Percentiles rank a stretch among this genome's conserved stretches.
Conservation (phyloP, 306 rosid species). For the Vigna nakashimae region DNA sequence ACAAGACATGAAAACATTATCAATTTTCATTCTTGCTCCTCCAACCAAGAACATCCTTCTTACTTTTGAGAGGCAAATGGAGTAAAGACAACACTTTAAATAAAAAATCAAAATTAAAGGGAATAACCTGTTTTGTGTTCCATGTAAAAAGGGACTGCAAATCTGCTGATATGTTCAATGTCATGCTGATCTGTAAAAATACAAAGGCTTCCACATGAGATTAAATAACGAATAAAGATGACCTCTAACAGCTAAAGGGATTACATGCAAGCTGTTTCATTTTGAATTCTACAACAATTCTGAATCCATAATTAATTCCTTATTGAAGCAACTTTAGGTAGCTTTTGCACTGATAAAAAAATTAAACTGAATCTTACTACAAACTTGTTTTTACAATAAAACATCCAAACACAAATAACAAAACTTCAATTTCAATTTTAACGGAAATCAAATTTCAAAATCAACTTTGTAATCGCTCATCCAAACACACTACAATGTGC, state of each 20-base stretch:
- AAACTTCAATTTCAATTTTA: background rate
- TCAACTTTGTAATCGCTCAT: background rate
- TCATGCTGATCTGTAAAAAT: slow-evolving; percentile 79
- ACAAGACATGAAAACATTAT: background rate
- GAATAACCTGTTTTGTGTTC: slow-evolving; percentile 89
- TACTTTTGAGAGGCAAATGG: slow-evolving; percentile 7
- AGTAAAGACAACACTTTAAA: slow-evolving; percentile 9
- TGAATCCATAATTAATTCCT: background rate
- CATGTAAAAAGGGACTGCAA: slow-evolving; percentile 88
- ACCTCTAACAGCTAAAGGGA: background rate
- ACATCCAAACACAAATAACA: background rate
- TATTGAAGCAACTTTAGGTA: background rate
- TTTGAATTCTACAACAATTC: background rate
- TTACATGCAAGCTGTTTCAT: background rate
- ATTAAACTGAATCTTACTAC: no score
- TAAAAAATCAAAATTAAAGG: slow-evolving; percentile 28
- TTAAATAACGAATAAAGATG: slow-evolving; percentile 4
- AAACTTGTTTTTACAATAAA: no score
- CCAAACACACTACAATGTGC: background rate
- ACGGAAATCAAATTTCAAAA: no score
- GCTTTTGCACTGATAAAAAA: background rate
- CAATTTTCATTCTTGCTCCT: background rate
- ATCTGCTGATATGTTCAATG: slow-evolving; percentile 85
- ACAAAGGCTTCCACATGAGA: slow-evolving; percentile 29
- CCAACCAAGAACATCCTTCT: slow-evolving; percentile 6